Percentiles rank a stretch among this genome's conserved stretches.
Evolutionary conservation across 495 filamentous ascomycete species (phyloP).

Genomic region (Hypoxylon lenormandii): DNA sequence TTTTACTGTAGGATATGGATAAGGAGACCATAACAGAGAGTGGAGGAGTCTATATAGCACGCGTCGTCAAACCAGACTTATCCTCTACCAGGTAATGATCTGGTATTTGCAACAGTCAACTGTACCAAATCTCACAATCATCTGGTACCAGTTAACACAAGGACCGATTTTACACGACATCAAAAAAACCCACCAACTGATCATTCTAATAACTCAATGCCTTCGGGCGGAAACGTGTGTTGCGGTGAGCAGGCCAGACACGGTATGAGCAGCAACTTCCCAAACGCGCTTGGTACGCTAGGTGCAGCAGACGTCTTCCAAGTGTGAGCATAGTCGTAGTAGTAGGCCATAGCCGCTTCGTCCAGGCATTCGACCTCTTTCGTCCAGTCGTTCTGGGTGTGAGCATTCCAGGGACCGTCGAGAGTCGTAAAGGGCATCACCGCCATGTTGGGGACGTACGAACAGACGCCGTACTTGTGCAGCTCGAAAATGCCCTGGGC

Average conservation of each 20-base stretch:
- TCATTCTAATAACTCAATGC: background rate
- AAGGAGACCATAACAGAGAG: too few species aligned
- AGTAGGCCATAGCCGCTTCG: background rate
- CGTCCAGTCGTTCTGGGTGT: background rate
- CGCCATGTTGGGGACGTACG: background rate
- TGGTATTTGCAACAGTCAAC: too few species aligned
- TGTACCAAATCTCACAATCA: too few species aligned
- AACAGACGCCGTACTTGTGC: slow-evolving; percentile 2
- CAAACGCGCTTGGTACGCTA: background rate
- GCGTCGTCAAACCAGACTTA: too few species aligned
- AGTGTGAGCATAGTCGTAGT: background rate
- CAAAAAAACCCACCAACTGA: too few species aligned
- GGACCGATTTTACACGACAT: too few species aligned
- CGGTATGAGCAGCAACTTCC: slow-evolving; percentile 7
- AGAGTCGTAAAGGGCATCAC: background rate
- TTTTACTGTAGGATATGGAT: too few species aligned
- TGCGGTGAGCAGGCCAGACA: background rate
- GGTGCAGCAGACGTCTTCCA: background rate
- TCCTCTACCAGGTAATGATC: too few species aligned
- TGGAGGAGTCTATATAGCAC: too few species aligned
- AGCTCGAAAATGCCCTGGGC: background rate
- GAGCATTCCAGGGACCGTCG: slow-evolving; percentile 6
- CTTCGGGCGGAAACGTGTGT: background rate
- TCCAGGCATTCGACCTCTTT: background rate
- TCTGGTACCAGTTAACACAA: too few species aligned